Evolutionary conservation across 169 alveolate species (phyloP).

Genomic region (Blepharisma undulans): DNA sequence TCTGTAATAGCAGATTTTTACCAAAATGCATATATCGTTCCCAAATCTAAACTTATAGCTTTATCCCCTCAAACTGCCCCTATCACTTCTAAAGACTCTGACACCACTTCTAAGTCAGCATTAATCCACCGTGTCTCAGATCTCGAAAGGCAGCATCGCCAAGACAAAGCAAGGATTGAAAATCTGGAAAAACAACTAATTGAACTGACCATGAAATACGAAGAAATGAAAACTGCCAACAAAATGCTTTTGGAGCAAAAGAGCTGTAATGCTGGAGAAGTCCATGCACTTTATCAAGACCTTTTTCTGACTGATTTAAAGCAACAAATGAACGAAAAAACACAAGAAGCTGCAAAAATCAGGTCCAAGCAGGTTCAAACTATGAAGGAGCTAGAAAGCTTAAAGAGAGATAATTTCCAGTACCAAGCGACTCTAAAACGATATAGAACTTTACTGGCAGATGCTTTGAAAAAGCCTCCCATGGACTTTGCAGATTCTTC

Average conservation of each 20-base stretch:
- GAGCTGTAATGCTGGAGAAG: not conserved
- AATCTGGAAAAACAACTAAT: not conserved
- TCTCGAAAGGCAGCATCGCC: slow-evolving; percentile 7
- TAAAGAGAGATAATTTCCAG: slow-evolving; percentile 15
- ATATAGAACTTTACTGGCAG: not conserved
- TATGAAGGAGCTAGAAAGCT: not conserved
- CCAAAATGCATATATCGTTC: slow-evolving; percentile 15
- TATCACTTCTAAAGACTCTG: not conserved
- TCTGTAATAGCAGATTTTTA: not conserved
- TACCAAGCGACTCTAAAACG: slow-evolving; percentile 27
- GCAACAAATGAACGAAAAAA: not conserved
- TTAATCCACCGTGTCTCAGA: not conserved
- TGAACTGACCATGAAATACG: not conserved
- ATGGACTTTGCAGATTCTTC: slow-evolving; percentile 11
- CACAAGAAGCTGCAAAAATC: not conserved
- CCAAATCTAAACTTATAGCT: not conserved
- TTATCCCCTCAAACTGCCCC: not conserved
- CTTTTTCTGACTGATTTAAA: slow-evolving; percentile 23
- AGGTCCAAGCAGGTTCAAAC: slow-evolving; percentile 1
- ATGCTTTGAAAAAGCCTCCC: not conserved
- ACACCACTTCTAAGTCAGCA: not conserved
- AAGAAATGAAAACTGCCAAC: not conserved
- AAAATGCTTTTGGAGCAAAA: slow-evolving; percentile 18
- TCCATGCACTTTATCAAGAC: slow-evolving; percentile 31
- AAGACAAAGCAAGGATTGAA: slow-evolving; percentile 8